These are phyloP conservation scores for Cajanus cajan DNA, from an alignment of 306 rosid species.

Conservation along the genomic window DNA sequence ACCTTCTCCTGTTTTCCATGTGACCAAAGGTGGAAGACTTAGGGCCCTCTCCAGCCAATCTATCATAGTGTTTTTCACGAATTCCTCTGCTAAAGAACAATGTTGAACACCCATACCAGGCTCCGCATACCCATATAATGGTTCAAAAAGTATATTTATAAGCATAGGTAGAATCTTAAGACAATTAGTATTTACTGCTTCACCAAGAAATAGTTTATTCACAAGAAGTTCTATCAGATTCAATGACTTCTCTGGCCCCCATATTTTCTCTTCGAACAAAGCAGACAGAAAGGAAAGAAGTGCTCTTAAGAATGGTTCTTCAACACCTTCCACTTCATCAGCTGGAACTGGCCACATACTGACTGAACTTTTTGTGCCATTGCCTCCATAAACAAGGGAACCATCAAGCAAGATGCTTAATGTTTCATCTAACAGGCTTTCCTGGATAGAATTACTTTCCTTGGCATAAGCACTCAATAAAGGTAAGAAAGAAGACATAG, in stretches of 20 bases:
- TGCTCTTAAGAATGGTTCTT: conserved; percentile 94
- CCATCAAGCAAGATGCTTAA: conserved; percentile 69
- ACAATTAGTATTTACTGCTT: conserved; percentile 67
- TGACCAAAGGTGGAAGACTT: conserved; percentile 65
- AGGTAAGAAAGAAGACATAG: conserved; percentile 75
- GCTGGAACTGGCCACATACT: conserved; percentile 57
- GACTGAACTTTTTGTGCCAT: conserved; percentile 48
- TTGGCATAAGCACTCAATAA: conserved; percentile 58
- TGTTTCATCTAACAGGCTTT: conserved; percentile 60
- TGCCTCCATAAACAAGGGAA: conserved; percentile 70
- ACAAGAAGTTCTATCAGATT: conserved; percentile 55
- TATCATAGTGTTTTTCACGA: conserved; percentile 45
- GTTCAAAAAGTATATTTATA: conserved; percentile 55
- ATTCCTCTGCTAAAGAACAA: conserved; percentile 43
- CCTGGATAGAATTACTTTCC: conserved; percentile 44
- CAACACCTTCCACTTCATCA: conserved; percentile 58
- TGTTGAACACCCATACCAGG: conserved; percentile 37
- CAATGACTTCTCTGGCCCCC: conserved; percentile 61
- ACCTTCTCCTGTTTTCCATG: conserved; percentile 80
- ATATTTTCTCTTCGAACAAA: conserved; percentile 69
- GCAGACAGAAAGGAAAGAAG: conserved; percentile 61
- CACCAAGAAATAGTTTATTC: conserved; percentile 79
- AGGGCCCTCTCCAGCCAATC: conserved; percentile 79
- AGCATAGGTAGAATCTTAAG: conserved; percentile 85
- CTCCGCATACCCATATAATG: conserved; percentile 48